phyloP scores from a whole-genome alignment of 768 basidiomycete genomes.

The Porpolomopsis calyptriformis region DNA sequence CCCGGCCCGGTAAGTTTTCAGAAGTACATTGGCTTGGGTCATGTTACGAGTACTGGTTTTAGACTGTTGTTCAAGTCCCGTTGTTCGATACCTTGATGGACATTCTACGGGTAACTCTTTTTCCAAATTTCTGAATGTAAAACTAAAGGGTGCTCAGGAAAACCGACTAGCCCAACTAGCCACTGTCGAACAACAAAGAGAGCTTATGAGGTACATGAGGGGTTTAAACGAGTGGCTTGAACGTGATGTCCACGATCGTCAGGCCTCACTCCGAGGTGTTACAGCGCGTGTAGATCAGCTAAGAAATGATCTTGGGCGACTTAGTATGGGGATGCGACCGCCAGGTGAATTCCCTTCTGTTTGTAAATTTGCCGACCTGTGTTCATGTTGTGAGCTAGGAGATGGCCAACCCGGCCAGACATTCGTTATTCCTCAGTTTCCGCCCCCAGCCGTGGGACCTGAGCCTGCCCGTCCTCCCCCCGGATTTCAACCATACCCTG shows the following conservation, averaged over 20 bases:
- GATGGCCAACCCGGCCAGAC: neutral
- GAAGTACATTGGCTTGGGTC: neutral
- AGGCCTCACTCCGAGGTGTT: slow-evolving; percentile 59
- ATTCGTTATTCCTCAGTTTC: slow-evolving; percentile 1
- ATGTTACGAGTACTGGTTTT: slow-evolving; percentile 5
- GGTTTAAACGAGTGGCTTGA: slow-evolving; percentile 71
- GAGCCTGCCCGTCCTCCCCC: neutral
- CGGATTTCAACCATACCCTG: slow-evolving; percentile 10
- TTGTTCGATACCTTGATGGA: slow-evolving; percentile 63
- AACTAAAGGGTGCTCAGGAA: slow-evolving; percentile 37
- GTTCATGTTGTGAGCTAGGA: neutral
- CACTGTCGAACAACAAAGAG: slow-evolving; percentile 68
- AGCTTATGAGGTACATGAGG: slow-evolving; percentile 70
- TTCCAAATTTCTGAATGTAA: neutral
- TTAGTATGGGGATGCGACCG: slow-evolving; percentile 16
- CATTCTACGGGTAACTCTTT: slow-evolving; percentile 45
- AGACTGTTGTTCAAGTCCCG: slow-evolving; percentile 56
- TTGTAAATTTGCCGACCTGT: neutral
- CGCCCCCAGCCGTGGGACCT: neutral
- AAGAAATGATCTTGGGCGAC: slow-evolving; percentile 28
- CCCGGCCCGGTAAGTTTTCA: slow-evolving; percentile 39
- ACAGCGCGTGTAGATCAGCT: slow-evolving; percentile 48
- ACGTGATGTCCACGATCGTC: slow-evolving; percentile 69
- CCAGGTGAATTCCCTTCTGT: slow-evolving; percentile 22
- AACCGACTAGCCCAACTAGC: slow-evolving; percentile 65